Base-by-base conservation (phyloP, 2,329 filamentous ascomycete genomes). In the Aspergillus candidus region DNA sequence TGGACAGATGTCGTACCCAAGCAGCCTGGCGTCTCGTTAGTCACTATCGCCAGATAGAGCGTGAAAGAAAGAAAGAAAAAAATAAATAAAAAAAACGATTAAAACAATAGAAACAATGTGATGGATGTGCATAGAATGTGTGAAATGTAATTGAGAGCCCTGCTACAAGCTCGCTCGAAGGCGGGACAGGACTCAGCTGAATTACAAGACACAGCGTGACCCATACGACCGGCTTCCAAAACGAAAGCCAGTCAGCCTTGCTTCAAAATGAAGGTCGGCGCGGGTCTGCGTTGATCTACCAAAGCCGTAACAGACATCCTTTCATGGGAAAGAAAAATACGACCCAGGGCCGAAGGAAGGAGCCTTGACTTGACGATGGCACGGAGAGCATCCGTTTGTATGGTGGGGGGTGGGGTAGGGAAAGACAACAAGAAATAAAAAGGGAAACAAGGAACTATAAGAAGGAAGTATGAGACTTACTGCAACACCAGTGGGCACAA, bases 71-170 rank as follows among this genome's bases (percentile, higher is more conserved):
- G 30, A 48, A 17, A 41, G 32, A 44, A 53, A 61, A 58, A 48
- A 71, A 45, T 50, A 53, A 58, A 47, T n/a, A n/a, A n/a, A n/a
- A n/a, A n/a, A n/a, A n/a, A n/a, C n/a, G n/a, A n/a, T n/a, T n/a
- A n/a, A 71, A 43, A 50, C 51, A 55, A 76, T 73, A 50, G 57
- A 13, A 41, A 41, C 15, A 15, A 3, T 15, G 15, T 15, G 48
- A 6, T 6, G 46, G 32, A 38, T n/a, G 57, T 33, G 43, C 50
- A 40, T 7, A 40, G 30, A 41, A 81, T 90, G 84, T 98, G 79
- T 91, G 90, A 85, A 84, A 86, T 87, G 85, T 88, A 85, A 97
- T 93, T 98, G 98, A 94, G 93, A 97, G 86, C 76, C 79, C 79
- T 80, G 80, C 85, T 82, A 90, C 61, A 71, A 71, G 71, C 72